These are phyloP conservation scores for Teunomyces tritomae DNA, from an alignment of 805 yeast genomes.

Conservation along the genomic window DNA sequence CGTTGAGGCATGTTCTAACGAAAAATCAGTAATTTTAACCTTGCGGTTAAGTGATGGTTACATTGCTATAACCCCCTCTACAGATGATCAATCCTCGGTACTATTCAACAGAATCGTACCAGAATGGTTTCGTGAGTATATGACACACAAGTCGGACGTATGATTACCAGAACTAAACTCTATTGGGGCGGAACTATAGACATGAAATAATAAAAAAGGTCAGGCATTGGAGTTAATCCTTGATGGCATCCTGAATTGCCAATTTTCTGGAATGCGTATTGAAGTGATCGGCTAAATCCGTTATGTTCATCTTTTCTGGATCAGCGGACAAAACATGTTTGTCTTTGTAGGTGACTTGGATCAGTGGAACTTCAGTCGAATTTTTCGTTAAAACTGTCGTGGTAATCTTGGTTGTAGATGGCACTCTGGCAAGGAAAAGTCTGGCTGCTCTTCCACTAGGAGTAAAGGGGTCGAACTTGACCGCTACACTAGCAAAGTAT, in stretches of 20 bases:
- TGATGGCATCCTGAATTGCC: conserved; percentile 69
- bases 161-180: conserved; percentile 4
- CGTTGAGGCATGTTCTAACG: background rate
- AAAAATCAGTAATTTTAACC: background rate
- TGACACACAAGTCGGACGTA: background rate
- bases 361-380: conserved; percentile 52
- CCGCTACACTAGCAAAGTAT: conserved; percentile 73
- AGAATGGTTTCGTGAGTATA: conserved; percentile 15
- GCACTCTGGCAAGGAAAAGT: conserved; percentile 73
- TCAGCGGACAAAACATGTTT: conserved; percentile 67
- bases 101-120: conserved; percentile 13
- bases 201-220: background rate
- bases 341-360: conserved; percentile 77
- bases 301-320: conserved; percentile 57
- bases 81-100: background rate
- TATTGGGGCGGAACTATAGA: conserved; percentile 3
- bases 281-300: conserved; percentile 67
- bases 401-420: conserved; percentile 69
- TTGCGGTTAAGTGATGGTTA: background rate
- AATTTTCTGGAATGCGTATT: conserved; percentile 82
- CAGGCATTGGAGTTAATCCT: conserved; percentile 12
- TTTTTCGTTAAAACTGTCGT: conserved; percentile 54
- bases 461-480: conserved; percentile 76
- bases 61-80: background rate
- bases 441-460: conserved; percentile 69